Evolutionary conservation across 2,329 filamentous ascomycete genomes (phyloP), one percentile per base, ranked within the genome.

Genomic region (Amauroascus niger): DNA sequence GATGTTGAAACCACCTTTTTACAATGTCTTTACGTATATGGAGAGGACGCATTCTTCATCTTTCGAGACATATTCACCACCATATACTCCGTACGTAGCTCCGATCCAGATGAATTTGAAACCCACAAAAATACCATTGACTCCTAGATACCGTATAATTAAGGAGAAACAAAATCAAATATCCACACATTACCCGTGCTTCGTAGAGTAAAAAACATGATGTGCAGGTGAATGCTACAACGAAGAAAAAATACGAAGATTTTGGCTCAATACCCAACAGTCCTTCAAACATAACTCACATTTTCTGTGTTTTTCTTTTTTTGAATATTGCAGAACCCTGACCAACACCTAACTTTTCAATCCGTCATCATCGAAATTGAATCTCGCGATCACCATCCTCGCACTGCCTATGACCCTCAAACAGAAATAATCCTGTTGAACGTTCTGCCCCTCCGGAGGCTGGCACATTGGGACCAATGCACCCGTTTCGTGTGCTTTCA

Each of bases 381-480:
- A 57, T 26, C 52, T 57, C 11, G 55, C 47, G 45, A 66, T 61
- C 13, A 64, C 55, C 37, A 46, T 53, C 51, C 59, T 61, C 7
- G 60, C 59, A 54, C 58, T 59, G 14, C 61, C 58, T 16, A 64
- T 60, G 24, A 65, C 60, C 24, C 54, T 55, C 39, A 65, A 22
- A 52, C 64, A 66, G 24, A 65, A 55, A 41, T 58, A 54, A 26
- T 61, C 61, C 14, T 46, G 40, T 6, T 52, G 28, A 20, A 45
- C n/a, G 46, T 28, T 24, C 37, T 52, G 46, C 35, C 53, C 40
- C 6, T 30, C 52, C 55, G 30, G 26, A 11, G 22, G 13, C n/a
- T 39, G 35, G n/a, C 16, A 30, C 8, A 13, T 53, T 35, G 28
- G 5, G 16, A 30, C 33, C 16, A 28, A 2, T 9, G 33, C 44